Evolutionary conservation across 805 yeast genomes (phyloP).

Genomic region (Lachancea meyersii): DNA sequence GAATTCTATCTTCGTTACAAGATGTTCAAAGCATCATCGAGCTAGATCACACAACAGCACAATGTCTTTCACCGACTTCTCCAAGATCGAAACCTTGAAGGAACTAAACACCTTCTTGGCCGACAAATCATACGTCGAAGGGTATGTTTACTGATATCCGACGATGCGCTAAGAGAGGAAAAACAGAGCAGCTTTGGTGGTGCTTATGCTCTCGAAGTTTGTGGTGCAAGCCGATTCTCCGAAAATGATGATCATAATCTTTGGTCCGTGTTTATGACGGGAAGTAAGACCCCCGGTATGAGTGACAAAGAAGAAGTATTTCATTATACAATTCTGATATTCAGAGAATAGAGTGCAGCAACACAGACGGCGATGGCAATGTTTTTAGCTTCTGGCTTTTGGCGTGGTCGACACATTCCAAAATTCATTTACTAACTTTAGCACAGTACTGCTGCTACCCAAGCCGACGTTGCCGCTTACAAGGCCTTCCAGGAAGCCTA

Average conservation of each 20-base stretch:
- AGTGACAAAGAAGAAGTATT: slow-evolving; percentile 54
- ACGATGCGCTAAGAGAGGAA: neutral
- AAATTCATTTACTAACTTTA: slow-evolving; percentile 5
- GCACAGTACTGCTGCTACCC: slow-evolving; percentile 75
- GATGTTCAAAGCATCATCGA: slow-evolving; percentile 8
- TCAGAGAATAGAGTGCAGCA: neutral
- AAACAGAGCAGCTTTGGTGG: too few species aligned
- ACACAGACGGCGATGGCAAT: too few species aligned
- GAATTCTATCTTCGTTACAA: slow-evolving; percentile 3
- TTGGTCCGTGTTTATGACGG: slow-evolving; percentile 97
- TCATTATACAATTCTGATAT: slow-evolving; percentile 13
- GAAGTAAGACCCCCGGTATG: slow-evolving; percentile 95
- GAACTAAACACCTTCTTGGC: slow-evolving; percentile 80
- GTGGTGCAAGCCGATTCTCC: neutral
- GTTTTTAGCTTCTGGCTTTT: too few species aligned
- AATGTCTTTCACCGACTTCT: slow-evolving; percentile 78
- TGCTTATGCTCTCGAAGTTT: neutral
- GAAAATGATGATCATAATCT: slow-evolving; percentile 58
- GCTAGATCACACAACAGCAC: slow-evolving; percentile 15
- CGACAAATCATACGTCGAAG: slow-evolving; percentile 91
- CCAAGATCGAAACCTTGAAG: slow-evolving; percentile 66
- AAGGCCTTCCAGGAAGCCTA: slow-evolving; percentile 85
- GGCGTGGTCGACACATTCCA: too few species aligned
- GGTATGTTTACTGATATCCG: slow-evolving; percentile 55
- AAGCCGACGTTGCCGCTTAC: slow-evolving; percentile 92